Percentiles rank a stretch among this genome's conserved stretches.
These are phyloP conservation scores for Hemerocallis citrina DNA, from an alignment of 106 monocot species.

Conservation along the genomic window DNA sequence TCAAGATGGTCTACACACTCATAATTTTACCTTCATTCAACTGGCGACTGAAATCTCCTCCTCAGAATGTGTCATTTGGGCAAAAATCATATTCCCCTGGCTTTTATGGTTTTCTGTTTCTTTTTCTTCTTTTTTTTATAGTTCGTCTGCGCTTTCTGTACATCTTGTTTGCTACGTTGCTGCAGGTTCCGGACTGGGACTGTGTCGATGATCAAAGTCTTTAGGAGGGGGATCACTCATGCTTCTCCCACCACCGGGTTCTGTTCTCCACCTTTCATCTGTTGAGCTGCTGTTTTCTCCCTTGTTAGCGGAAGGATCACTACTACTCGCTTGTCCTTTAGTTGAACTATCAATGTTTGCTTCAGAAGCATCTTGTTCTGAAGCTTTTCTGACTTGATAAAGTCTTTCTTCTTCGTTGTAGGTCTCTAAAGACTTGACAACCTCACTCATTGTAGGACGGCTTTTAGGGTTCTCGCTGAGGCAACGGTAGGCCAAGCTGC, in stretches of 20 bases:
- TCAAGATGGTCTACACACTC: no score
- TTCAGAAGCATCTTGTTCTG: not conserved
- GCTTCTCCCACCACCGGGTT: not conserved
- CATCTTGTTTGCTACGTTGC: no score
- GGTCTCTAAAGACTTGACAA: conserved; percentile 31
- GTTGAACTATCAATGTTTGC: not conserved
- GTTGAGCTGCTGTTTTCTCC: not conserved
- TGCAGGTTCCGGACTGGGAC: not conserved
- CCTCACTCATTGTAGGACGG: conserved; percentile 49
- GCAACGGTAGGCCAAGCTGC: conserved; percentile 44
- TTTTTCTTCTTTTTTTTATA: no score
- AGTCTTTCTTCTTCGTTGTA: conserved; percentile 8
- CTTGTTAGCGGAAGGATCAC: no score
- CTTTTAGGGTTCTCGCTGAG: conserved; percentile 51
- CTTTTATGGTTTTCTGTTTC: no score
- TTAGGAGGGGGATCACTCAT: not conserved
- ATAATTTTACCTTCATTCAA: no score
- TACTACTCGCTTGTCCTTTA: not conserved
- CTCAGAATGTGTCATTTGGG: no score
- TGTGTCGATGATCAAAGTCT: not conserved
- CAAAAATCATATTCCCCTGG: no score
- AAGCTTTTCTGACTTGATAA: conserved; percentile 1
- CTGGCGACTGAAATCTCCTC: no score
- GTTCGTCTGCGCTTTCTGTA: no score
- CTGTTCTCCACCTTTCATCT: conserved; percentile 3